Conservation (phyloP, 2,329 filamentous ascomycete genomes). For the Aspergillus pseudoviridinutans region DNA sequence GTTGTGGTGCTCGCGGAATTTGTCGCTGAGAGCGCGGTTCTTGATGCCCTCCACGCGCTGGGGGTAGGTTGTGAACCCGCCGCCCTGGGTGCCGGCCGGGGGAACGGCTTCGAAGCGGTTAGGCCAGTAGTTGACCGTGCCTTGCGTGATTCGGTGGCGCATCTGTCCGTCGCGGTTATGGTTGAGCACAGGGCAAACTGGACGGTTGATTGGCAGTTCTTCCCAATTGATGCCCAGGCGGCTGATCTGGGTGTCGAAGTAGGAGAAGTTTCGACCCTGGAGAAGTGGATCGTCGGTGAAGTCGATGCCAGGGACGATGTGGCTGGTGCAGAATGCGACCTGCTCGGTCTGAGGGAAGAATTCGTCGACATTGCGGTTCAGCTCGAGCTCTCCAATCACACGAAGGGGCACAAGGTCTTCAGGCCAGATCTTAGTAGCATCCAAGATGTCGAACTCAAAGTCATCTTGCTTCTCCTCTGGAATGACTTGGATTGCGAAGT, state of each 20-base stretch:
- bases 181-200: constrained; percentile 71
- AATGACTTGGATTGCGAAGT: constrained; percentile 76
- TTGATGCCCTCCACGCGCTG: constrained; percentile 53
- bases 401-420: constrained; percentile 71
- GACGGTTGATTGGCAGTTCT: constrained; percentile 72
- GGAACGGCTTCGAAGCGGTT: constrained; percentile 64
- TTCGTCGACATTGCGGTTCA: constrained; percentile 77
- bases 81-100: constrained; percentile 59
- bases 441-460: constrained; percentile 81
- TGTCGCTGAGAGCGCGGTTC: constrained; percentile 43
- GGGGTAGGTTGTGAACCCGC: constrained; percentile 63
- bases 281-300: constrained; percentile 71
- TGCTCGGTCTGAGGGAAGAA: constrained; percentile 82
- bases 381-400: constrained; percentile 73
- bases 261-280: constrained; percentile 68
- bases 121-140: constrained; percentile 75
- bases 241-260: constrained; percentile 54
- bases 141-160: constrained; percentile 69
- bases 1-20: not conserved
- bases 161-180: constrained; percentile 71
- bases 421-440: constrained; percentile 83
- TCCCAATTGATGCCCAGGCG: constrained; percentile 72
- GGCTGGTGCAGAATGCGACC: constrained; percentile 74
- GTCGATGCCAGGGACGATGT: constrained; percentile 74
- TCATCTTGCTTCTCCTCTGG: constrained; percentile 67